These are phyloP conservation scores for Chrysochromulina tobinii DNA, from an alignment of 78 protist genomes.

Conservation along the genomic window DNA sequence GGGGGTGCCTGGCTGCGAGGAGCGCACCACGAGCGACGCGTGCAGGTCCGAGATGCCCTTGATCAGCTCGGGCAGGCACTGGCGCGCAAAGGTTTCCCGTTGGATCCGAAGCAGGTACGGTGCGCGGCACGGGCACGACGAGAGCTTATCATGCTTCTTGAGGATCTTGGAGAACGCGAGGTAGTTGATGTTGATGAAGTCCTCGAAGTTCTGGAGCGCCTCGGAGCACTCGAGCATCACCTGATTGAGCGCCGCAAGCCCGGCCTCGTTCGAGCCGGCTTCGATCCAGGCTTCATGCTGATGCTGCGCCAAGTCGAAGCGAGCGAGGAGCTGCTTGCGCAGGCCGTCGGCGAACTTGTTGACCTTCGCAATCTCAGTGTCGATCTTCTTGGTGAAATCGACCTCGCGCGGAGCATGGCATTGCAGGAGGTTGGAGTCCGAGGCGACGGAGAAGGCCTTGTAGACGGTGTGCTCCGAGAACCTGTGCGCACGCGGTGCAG, in stretches of 20 bases:
- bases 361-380: background rate
- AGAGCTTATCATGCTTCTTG: slow-evolving; percentile 19
- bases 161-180: slow-evolving; percentile 2
- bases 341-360: no score
- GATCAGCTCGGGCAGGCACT: background rate
- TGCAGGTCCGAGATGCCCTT: background rate
- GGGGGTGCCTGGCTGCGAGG: no score
- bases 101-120: slow-evolving; percentile 22
- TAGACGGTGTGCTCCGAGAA: background rate
- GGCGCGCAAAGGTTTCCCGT: background rate
- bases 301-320: background rate
- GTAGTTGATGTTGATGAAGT: background rate
- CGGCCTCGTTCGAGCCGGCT: background rate
- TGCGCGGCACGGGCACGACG: background rate
- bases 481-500: background rate
- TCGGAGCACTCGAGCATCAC: background rate
- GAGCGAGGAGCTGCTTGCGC: background rate
- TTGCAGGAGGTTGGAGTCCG: background rate
- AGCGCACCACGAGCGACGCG: background rate
- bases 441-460: background rate
- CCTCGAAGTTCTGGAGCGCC: background rate
- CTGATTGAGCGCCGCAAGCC: background rate
- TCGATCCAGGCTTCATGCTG: background rate
- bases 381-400: background rate
- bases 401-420: background rate